These are phyloP conservation scores for Hemileia vastatrix DNA, from an alignment of 1,284 basidiomycete genomes.

Conservation along the genomic window DNA sequence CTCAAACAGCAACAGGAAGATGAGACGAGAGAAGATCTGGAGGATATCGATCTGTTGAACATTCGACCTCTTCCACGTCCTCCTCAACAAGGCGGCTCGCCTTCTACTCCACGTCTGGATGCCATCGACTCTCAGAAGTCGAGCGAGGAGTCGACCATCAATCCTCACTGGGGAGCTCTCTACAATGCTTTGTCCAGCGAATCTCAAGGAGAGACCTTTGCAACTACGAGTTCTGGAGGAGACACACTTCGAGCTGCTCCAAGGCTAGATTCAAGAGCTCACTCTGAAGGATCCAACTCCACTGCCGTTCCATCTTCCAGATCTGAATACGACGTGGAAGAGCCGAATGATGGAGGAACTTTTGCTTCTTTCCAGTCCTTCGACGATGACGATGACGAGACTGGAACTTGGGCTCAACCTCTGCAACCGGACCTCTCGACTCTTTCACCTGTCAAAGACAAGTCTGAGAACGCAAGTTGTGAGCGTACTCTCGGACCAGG, in stretches of 20 bases:
- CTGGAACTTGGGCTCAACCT: conserved; percentile 40
- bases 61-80: conserved; percentile 32
- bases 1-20: not conserved
- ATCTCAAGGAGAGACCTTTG: conserved; percentile 15
- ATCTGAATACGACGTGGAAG: not conserved
- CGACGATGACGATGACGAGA: conserved; percentile 35
- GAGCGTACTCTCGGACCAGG: not conserved
- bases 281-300: not conserved
- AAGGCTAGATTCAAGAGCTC: conserved; percentile 17
- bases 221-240: conserved; percentile 22
- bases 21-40: conserved; percentile 13
- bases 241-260: conserved; percentile 27
- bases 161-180: conserved; percentile 29
- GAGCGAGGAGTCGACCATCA: not conserved
- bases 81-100: conserved; percentile 25
- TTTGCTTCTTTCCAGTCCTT: conserved; percentile 33
- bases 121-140: not conserved
- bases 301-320: not conserved
- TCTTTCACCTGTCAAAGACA: conserved; percentile 25
- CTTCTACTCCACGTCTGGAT: conserved; percentile 15
- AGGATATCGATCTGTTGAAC: conserved; percentile 31
- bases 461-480: conserved; percentile 14
- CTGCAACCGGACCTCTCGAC: conserved; percentile 28
- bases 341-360: conserved; percentile 30
- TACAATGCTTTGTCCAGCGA: conserved; percentile 25